Percentiles rank a stretch among this genome's conserved stretches.
phyloP scores from a whole-genome alignment of 176 grass and related monocot genomes.

The Aegilops sharonensis region DNA sequence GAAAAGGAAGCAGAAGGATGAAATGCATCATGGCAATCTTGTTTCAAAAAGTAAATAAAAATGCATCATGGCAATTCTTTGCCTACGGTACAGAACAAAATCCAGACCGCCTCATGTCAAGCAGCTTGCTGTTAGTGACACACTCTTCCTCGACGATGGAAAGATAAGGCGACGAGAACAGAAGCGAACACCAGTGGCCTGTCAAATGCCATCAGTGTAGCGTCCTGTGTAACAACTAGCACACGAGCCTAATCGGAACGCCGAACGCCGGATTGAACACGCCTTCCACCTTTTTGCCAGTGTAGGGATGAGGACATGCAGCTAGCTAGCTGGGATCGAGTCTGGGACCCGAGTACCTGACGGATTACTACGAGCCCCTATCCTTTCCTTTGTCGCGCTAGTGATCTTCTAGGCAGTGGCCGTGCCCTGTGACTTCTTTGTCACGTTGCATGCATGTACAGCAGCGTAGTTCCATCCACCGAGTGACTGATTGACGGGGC shows the following conservation, averaged over 20 bases:
- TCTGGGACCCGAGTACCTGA: constrained; percentile 10
- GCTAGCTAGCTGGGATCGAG: too few relatives aligned
- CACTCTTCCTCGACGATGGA: neutral
- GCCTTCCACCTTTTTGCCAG: neutral
- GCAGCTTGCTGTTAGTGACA: too few relatives aligned
- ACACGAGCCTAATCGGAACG: neutral
- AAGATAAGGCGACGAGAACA: neutral
- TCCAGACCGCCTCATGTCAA: too few relatives aligned
- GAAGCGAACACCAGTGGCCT: neutral
- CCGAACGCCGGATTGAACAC: neutral
- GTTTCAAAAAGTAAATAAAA: too few relatives aligned
- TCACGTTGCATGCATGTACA: neutral
- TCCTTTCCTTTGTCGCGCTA: neutral
- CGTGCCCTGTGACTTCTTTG: neutral
- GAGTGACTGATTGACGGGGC: neutral
- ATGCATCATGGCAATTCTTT: too few relatives aligned
- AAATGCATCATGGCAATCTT: too few relatives aligned
- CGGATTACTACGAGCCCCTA: neutral
- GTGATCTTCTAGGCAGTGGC: neutral
- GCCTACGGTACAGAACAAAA: too few relatives aligned
- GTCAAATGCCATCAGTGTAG: constrained; percentile 2
- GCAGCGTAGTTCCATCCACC: neutral
- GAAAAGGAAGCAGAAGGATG: too few relatives aligned
- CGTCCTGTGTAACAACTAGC: too few relatives aligned
- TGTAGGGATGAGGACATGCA: neutral